A percentile compares a stretch with the other conserved stretches of the same genome.
phyloP scores from a whole-genome alignment of 352 stramenopile species.

The Pythium diclinum region DNA sequence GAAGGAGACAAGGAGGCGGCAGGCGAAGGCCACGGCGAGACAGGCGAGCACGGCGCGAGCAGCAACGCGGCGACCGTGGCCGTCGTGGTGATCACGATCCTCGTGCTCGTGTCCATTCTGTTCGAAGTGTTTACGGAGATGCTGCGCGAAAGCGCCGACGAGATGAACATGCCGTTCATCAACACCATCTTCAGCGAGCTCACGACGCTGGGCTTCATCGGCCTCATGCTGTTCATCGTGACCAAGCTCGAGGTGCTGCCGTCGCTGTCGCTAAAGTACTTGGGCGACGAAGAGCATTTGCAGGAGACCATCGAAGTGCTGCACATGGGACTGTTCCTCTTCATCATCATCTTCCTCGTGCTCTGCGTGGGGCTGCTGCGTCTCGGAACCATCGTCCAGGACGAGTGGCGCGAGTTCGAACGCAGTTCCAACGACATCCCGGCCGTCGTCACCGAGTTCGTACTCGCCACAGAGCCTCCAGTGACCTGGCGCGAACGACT shows the following conservation, averaged over 20 bases:
- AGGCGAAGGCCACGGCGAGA: slow-evolving; percentile 4
- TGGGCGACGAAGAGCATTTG: slow-evolving; percentile 45
- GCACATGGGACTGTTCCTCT: slow-evolving; percentile 83
- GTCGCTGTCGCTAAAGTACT: slow-evolving; percentile 37
- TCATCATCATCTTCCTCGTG: slow-evolving; percentile 78
- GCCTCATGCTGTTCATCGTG: slow-evolving; percentile 22
- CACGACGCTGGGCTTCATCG: slow-evolving; percentile 24
- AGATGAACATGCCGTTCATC: slow-evolving; percentile 32
- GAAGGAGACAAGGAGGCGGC: neutral
- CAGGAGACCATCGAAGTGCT: slow-evolving; percentile 73
- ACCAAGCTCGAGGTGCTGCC: slow-evolving; percentile 63
- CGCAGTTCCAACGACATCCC: slow-evolving; percentile 49
- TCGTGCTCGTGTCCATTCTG: slow-evolving; percentile 47
- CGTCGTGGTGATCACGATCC: slow-evolving; percentile 61
- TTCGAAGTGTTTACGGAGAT: slow-evolving; percentile 27
- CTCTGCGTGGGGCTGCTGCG: slow-evolving; percentile 58
- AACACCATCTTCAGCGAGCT: slow-evolving; percentile 32
- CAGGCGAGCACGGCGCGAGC: neutral
- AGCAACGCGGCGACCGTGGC: slow-evolving; percentile 33
- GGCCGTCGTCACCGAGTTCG: slow-evolving; percentile 56
- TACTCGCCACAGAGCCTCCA: slow-evolving; percentile 47
- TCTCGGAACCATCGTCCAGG: slow-evolving; percentile 61
- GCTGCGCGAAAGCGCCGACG: slow-evolving; percentile 25
- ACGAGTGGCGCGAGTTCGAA: slow-evolving; percentile 74
- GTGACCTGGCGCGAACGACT: slow-evolving; percentile 34